A percentile compares a stretch with the other conserved stretches of the same genome.
These are phyloP conservation scores for Helotiales sp. DNA, from an alignment of 2,329 filamentous ascomycete species.

Conservation along the genomic window DNA sequence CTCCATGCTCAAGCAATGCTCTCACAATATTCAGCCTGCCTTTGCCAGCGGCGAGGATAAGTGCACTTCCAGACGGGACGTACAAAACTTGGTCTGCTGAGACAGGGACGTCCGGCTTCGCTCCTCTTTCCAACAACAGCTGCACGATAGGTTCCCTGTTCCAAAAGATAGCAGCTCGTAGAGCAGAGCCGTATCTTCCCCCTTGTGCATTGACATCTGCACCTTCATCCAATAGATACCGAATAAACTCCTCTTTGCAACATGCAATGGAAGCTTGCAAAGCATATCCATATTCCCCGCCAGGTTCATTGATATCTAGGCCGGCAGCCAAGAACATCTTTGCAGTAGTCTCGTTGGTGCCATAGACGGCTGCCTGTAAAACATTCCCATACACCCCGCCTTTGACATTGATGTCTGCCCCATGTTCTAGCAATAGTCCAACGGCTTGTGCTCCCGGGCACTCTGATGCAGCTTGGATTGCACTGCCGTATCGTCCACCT, in stretches of 20 bases:
- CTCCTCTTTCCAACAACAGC: constrained; percentile 25
- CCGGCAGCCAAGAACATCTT: constrained; percentile 17
- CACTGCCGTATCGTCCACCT: constrained; percentile 2
- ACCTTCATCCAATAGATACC: constrained; percentile 19
- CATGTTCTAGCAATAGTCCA: constrained; percentile 8
- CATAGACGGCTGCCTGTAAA: background rate
- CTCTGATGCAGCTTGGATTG: constrained; percentile 23
- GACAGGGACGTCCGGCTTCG: constrained; percentile 18
- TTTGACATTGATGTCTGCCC: constrained; percentile 7
- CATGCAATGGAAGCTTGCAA: constrained; percentile 19
- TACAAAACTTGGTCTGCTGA: background rate
- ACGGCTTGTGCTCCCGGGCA: background rate
- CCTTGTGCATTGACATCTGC: constrained; percentile 24
- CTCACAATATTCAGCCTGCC: constrained; percentile 7
- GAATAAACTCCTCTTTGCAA: background rate
- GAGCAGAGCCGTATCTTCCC: constrained; percentile 17
- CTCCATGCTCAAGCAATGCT: constrained; percentile 20
- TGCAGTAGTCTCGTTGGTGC: constrained; percentile 1
- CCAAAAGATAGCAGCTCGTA: constrained; percentile 24
- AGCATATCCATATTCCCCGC: constrained; percentile 19
- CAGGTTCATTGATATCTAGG: constrained; percentile 23
- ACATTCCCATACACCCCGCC: background rate
- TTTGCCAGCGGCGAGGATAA: constrained; percentile 11
- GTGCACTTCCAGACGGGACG: background rate
- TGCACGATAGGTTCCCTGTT: constrained; percentile 17